Percentiles rank a stretch among this genome's conserved stretches.
Conservation (phyloP, 2,329 filamentous ascomycete species). For the Dothideomycetes sp. region DNA sequence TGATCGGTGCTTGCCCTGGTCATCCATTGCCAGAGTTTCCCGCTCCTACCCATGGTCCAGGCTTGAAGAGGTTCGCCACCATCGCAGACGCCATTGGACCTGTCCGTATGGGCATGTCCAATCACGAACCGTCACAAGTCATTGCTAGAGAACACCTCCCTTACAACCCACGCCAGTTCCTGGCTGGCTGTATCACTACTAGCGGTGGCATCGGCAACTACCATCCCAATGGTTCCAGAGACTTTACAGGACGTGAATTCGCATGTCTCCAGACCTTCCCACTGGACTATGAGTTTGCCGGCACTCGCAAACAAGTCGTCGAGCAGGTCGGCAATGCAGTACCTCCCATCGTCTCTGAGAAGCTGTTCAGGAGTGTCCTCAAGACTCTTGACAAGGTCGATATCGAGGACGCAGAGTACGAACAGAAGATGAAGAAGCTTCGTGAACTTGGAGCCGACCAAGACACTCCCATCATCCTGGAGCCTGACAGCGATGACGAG, state of each 20-base stretch:
- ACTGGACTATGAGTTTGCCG: conserved; percentile 47
- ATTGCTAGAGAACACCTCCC: conserved; percentile 27
- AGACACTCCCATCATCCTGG: neutral
- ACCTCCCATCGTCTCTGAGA: conserved; percentile 42
- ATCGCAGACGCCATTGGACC: conserved; percentile 34
- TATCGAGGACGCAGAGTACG: neutral
- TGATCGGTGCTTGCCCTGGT: conserved; percentile 53
- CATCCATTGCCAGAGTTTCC: conserved; percentile 62
- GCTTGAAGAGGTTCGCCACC: conserved; percentile 29
- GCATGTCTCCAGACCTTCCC: conserved; percentile 65
- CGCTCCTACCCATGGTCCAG: conserved; percentile 21
- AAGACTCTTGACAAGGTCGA: conserved; percentile 9
- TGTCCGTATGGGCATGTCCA: conserved; percentile 30
- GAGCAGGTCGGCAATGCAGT: conserved; percentile 75
- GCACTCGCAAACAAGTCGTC: conserved; percentile 32
- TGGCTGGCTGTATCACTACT: conserved; percentile 55
- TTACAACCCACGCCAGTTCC: conserved; percentile 40
- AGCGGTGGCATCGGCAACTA: conserved; percentile 50
- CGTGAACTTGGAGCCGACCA: neutral
- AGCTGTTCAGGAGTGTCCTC: conserved; percentile 11
- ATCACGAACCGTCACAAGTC: conserved; percentile 30
- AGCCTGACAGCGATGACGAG: conserved; percentile 5
- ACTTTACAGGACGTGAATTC: conserved; percentile 58
- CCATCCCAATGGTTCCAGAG: conserved; percentile 55
- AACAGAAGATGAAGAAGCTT: neutral